These are phyloP conservation scores for Suhomyces coccinellae DNA, from an alignment of 1,139 yeast species.

Conservation along the genomic window DNA sequence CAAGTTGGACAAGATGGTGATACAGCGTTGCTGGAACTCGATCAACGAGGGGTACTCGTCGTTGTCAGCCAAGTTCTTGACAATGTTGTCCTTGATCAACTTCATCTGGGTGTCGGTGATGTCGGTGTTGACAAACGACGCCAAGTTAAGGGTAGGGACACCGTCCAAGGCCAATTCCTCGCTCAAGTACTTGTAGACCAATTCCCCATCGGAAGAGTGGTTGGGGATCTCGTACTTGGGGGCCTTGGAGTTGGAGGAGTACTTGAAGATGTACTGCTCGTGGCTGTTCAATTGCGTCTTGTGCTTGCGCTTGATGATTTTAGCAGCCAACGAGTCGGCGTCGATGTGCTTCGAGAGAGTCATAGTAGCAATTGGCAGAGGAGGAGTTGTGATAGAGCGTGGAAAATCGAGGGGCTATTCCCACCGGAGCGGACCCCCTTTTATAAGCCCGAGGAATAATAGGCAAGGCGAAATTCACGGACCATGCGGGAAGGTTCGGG, in stretches of 20 bases:
- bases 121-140: constrained; percentile 84
- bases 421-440: neutral
- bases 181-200: constrained; percentile 63
- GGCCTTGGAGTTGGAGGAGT: constrained; percentile 33
- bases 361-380: constrained; percentile 16
- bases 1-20: constrained; percentile 71
- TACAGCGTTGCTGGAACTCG: constrained; percentile 78
- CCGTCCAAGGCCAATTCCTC: constrained; percentile 85
- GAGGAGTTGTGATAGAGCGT: neutral
- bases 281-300: constrained; percentile 23
- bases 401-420: neutral
- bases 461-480: neutral
- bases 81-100: constrained; percentile 66
- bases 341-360: constrained; percentile 30
- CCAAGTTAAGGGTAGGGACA: constrained; percentile 77
- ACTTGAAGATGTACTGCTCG: constrained; percentile 37
- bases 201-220: constrained; percentile 50
- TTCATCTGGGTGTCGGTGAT: constrained; percentile 47
- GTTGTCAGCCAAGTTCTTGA: constrained; percentile 87
- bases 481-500: neutral
- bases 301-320: constrained; percentile 28
- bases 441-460: neutral
- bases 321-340: constrained; percentile 24
- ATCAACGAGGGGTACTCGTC: constrained; percentile 90
- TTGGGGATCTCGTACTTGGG: constrained; percentile 61